A percentile compares a stretch with the other conserved stretches of the same genome.
These are phyloP conservation scores for Spencermartinsiella europaea DNA, from an alignment of 805 yeast species.

Conservation along the genomic window DNA sequence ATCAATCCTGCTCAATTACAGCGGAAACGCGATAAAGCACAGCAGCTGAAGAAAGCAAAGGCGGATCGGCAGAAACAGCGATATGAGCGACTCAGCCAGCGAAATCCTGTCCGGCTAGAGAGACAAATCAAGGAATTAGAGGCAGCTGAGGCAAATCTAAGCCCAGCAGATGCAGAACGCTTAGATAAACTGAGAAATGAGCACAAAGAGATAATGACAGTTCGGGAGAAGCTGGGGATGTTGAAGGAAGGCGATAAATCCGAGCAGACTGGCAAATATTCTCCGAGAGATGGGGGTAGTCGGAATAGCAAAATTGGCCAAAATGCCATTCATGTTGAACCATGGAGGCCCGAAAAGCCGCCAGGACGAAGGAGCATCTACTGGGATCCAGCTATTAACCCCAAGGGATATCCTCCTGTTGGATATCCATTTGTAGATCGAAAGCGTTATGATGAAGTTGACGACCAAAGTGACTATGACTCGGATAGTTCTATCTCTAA, in stretches of 20 bases:
- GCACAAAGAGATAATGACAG: conserved; percentile 16
- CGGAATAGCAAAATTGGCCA: neutral
- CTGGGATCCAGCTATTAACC: conserved; percentile 27
- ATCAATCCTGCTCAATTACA: conserved; percentile 11
- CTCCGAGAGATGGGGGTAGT: neutral
- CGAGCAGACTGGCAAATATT: neutral
- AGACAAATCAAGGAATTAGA: conserved; percentile 24
- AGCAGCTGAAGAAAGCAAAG: conserved; percentile 26
- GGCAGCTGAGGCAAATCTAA: conserved; percentile 25
- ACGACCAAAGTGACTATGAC: conserved; percentile 20
- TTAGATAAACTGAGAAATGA: conserved; percentile 18
- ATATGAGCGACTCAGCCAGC: conserved; percentile 20
- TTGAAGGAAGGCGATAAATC: neutral
- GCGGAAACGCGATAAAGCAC: conserved; percentile 26
- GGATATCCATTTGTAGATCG: conserved; percentile 32
- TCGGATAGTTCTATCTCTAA: conserved; percentile 18
- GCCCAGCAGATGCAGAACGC: conserved; percentile 10
- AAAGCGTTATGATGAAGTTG: conserved; percentile 17
- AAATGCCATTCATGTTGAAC: neutral
- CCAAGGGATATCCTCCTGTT: conserved; percentile 24
- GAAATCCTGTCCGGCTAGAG: conserved; percentile 17
- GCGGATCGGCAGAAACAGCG: conserved; percentile 22
- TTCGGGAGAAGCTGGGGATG: conserved; percentile 13
- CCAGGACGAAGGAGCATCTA: conserved; percentile 24
- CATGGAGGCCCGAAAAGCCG: conserved; percentile 3